Base-by-base conservation (phyloP, 495 filamentous ascomycete genomes). In the Penicillium bovifimosum region DNA sequence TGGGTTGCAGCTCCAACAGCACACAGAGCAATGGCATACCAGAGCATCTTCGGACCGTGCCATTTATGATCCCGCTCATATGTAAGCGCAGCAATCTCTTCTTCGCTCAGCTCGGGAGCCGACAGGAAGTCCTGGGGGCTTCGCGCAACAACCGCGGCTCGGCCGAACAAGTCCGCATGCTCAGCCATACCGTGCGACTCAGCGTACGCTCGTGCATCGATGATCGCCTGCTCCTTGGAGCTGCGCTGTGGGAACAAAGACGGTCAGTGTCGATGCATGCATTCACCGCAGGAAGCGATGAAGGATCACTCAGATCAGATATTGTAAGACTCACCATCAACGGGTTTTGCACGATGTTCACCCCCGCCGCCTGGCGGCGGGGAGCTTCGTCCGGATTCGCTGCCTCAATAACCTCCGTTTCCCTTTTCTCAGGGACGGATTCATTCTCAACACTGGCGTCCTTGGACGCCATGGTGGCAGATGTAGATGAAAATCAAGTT, bases 91-190 rank as follows among this genome's bases (percentile, higher is more conserved):
- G 35, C 8, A 6, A 43, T 54, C 39, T 71, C 68, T 0, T 58
- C 47, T 2, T 60, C 62, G 2, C 9, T 26, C 1, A 71, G 55
- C 33, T 66, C 64, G 10, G 48, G 0, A 7, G 66, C 31, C 4
- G 32, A 24, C 7, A 52, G 52, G 16, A 66, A 66, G 1, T 14
- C 31, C 1, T 54, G 20, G 1, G 63, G 61, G 27, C 62, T 59
- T 9, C 68, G 68, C 14, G 69, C 69, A 39, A 71, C 60, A 16
- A 69, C 47, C n/a, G 69, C 69, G 43, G 69, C 75, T 1, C 67
- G 62, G 29, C 66, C 70, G 55, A 77, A 74, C 1, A 77, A 55
- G 2, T 61, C 68, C 16, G 64, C 68, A 38, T 76, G 61, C 53
- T 76, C 72, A 53, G 62, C 18, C 67, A 77, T 66, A n/a, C 48